A percentile compares a stretch with the other conserved stretches of the same genome.
phyloP scores from a whole-genome alignment of 2,329 filamentous ascomycete genomes.

The Aspergillus udagawae region DNA sequence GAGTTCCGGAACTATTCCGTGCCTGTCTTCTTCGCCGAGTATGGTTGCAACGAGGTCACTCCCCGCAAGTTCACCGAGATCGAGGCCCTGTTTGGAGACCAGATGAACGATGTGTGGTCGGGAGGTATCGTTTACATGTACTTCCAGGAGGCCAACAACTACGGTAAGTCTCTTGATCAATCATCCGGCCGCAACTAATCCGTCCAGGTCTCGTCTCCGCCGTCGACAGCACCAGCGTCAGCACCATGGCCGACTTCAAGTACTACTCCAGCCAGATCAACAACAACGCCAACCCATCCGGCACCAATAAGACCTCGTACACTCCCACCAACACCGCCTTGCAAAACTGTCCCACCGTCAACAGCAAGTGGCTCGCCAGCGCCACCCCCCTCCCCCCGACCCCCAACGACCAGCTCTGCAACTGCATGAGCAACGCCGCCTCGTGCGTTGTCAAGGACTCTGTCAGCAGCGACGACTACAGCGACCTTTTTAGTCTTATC shows the following conservation, averaged over 20 bases:
- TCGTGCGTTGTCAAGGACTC: conserved; percentile 61
- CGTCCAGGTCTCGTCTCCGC: conserved; percentile 41
- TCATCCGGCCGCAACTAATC: conserved; percentile 1
- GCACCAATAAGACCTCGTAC: conserved; percentile 64
- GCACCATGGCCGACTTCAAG: conserved; percentile 68
- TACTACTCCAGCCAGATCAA: conserved; percentile 63
- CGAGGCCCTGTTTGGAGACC: conserved; percentile 65
- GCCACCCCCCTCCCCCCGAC: conserved; percentile 67
- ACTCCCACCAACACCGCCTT: conserved; percentile 65
- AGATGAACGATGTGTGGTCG: conserved; percentile 83
- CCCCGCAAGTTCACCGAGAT: conserved; percentile 82
- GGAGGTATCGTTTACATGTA: conserved; percentile 99
- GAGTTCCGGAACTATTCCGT: conserved; percentile 87
- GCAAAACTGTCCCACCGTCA: conserved; percentile 64
- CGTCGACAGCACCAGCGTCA: conserved; percentile 61
- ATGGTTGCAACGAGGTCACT: conserved; percentile 77
- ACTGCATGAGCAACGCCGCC: conserved; percentile 74
- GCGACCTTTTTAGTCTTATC: conserved; percentile 60
- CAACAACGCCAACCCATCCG: conserved; percentile 60
- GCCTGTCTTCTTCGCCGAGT: conserved; percentile 95
- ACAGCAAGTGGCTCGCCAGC: conserved; percentile 63
- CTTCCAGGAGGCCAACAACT: conserved; percentile 84
- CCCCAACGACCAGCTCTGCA: conserved; percentile 73
- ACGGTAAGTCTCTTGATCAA: conserved; percentile 51
- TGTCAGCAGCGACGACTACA: conserved; percentile 57